Conservation (phyloP, 345 rosid species). For the Bruguiera gymnorhiza region DNA sequence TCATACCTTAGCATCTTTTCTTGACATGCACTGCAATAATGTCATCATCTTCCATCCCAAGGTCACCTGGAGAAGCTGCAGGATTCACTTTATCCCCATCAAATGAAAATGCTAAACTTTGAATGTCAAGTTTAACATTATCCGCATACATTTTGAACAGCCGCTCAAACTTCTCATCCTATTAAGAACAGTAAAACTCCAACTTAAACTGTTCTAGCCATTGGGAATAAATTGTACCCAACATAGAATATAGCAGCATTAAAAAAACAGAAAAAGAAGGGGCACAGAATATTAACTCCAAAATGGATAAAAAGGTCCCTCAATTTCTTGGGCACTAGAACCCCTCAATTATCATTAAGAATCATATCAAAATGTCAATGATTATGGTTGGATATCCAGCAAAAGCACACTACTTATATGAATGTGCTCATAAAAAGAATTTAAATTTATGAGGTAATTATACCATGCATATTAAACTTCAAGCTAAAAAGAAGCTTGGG, state of each 20-base stretch:
- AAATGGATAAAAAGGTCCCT: too few relatives aligned
- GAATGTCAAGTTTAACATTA: conserved; percentile 44
- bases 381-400: not conserved
- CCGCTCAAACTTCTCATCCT: conserved; percentile 91
- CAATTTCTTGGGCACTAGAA: too few relatives aligned
- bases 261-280: not conserved
- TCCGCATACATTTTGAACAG: conserved; percentile 69
- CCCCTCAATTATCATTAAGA: too few relatives aligned
- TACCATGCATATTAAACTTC: not conserved
- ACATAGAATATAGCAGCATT: not conserved
- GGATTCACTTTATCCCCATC: conserved; percentile 80
- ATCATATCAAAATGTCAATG: too few relatives aligned
- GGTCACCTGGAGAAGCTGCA: conserved; percentile 59
- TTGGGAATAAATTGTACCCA: not conserved
- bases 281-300: too few relatives aligned
- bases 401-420: not conserved
- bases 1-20: conserved; percentile 36
- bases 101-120: conserved; percentile 59
- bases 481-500: not conserved
- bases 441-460: too few relatives aligned
- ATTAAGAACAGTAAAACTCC: conserved; percentile 5
- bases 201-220: not conserved
- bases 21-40: conserved; percentile 70
- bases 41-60: conserved; percentile 91
- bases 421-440: not conserved